Evolutionary conservation across 2,329 filamentous ascomycete species (phyloP).

Genomic region (Calonectria hawksworthii): DNA sequence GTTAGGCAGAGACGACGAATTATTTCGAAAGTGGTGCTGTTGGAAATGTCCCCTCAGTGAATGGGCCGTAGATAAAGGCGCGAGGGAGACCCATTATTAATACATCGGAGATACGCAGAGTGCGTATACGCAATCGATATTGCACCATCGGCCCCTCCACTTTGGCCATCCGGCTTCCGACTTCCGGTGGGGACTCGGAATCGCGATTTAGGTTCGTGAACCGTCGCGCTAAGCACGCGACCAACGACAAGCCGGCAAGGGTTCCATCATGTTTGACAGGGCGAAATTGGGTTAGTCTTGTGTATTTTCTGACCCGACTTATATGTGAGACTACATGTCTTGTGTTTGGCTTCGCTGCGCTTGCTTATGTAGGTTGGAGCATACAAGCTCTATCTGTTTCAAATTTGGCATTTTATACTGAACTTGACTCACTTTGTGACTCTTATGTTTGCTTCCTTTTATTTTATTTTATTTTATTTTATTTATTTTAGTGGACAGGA

Average conservation of each 20-base stretch:
- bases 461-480: no score
- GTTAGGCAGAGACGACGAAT: background rate
- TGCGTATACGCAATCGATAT: background rate
- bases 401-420: background rate
- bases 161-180: slow-evolving; percentile 8
- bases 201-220: background rate
- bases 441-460: no score
- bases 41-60: background rate
- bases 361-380: background rate
- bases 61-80: background rate
- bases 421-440: no score
- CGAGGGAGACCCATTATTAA: slow-evolving; percentile 4
- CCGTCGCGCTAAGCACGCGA: background rate
- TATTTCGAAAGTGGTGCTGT: background rate
- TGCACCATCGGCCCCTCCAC: slow-evolving; percentile 3
- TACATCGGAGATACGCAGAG: slow-evolving; percentile 9
- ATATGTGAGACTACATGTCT: background rate
- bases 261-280: background rate
- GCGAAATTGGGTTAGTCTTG: background rate
- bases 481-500: no score
- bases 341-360: background rate
- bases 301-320: background rate
- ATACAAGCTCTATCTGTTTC: background rate
- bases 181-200: background rate
- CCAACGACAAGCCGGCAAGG: background rate